Evolutionary conservation across 176 grass and related monocot species (phyloP).

Genomic region (Miscanthus lutarioriparius): DNA sequence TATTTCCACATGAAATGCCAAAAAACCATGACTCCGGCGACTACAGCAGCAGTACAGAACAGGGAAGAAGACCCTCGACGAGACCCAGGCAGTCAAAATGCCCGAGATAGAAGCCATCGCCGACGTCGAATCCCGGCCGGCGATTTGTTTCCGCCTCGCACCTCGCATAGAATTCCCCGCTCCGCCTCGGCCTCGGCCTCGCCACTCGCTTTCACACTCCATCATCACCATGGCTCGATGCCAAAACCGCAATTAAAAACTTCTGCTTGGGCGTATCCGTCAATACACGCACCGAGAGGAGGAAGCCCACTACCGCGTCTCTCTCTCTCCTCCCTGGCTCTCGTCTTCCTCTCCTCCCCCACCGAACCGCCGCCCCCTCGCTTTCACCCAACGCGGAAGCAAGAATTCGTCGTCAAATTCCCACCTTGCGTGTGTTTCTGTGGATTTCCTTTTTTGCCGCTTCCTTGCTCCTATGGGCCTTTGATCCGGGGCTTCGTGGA

Average conservation of each 20-base stretch:
- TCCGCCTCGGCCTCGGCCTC: constrained; percentile 1
- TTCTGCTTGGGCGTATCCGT: constrained; percentile 18
- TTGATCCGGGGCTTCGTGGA: constrained; percentile 45
- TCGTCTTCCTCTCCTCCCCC: constrained; percentile 10
- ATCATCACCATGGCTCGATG: constrained; percentile 11
- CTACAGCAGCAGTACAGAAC: background rate
- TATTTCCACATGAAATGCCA: background rate
- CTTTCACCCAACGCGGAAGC: constrained; percentile 51
- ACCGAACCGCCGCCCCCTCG: constrained; percentile 43
- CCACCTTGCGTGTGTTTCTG: constrained; percentile 23
- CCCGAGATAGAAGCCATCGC: constrained; percentile 29
- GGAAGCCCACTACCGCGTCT: constrained; percentile 34
- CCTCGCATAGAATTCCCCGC: constrained; percentile 15
- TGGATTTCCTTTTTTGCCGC: constrained; percentile 20
- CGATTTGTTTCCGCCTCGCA: background rate
- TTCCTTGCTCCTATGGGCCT: constrained; percentile 34
- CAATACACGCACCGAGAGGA: constrained; percentile 39
- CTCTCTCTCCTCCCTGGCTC: background rate
- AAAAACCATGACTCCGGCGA: background rate
- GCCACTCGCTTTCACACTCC: constrained; percentile 8
- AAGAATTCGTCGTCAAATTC: constrained; percentile 56
- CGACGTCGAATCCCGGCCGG: constrained; percentile 14
- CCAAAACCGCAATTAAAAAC: constrained; percentile 17
- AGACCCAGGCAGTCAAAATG: background rate
- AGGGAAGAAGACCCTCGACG: background rate